Evolutionary conservation across 1,284 basidiomycete genomes (phyloP).

Genomic region (Ustilago bromivora): DNA sequence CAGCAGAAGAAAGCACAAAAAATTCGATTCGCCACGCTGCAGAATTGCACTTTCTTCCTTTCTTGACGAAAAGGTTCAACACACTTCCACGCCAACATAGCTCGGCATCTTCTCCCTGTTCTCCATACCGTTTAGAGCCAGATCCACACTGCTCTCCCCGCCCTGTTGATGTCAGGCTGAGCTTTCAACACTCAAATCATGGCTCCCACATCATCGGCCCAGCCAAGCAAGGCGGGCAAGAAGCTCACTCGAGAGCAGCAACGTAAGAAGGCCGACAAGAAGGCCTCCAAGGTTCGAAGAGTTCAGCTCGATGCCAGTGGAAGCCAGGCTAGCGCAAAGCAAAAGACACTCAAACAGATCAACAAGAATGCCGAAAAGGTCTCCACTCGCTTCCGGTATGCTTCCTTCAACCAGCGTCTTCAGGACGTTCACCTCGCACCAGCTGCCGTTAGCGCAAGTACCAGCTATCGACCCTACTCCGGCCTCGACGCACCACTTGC

Average conservation of each 20-base stretch:
- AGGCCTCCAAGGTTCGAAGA: conserved; percentile 44
- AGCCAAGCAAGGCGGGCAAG: conserved; percentile 37
- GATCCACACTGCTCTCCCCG: neutral
- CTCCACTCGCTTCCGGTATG: conserved; percentile 58
- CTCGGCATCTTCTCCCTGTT: neutral
- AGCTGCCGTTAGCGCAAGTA: conserved; percentile 47
- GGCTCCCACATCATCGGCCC: conserved; percentile 30
- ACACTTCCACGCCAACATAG: neutral
- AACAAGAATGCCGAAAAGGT: conserved; percentile 50
- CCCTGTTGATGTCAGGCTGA: conserved; percentile 7
- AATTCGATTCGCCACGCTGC: conserved; percentile 25
- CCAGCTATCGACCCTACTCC: conserved; percentile 52
- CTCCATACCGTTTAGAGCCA: neutral
- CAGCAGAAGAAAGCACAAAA: conserved; percentile 13
- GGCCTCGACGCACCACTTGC: conserved; percentile 57
- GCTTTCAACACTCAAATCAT: conserved; percentile 3
- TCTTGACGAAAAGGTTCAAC: neutral
- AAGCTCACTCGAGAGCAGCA: conserved; percentile 50
- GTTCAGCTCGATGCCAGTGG: conserved; percentile 49
- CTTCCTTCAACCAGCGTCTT: conserved; percentile 69
- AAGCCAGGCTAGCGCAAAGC: conserved; percentile 38
- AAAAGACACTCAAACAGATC: conserved; percentile 54
- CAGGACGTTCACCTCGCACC: conserved; percentile 62
- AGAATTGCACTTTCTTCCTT: conserved; percentile 4
- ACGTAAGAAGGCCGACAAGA: conserved; percentile 44